phyloP scores from a whole-genome alignment of 148 eudicot genomes.

The Talinum fruticosum region DNA sequence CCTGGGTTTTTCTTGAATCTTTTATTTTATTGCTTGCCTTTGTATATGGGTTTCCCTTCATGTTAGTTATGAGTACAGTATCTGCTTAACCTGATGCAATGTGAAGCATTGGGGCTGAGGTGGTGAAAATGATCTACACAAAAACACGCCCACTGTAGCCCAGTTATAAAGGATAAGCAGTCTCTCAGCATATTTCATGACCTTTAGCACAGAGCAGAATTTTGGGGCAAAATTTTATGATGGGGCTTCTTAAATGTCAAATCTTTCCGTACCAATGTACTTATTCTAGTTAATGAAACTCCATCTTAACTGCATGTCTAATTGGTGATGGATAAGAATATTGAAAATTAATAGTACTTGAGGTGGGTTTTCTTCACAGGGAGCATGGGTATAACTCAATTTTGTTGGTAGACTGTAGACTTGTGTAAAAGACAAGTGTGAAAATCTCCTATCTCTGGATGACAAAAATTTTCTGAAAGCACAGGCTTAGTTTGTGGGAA shows the following conservation, averaged over 20 bases:
- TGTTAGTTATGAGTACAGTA: not conserved
- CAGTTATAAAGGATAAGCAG: too few relatives aligned
- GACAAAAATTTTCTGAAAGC: too few relatives aligned
- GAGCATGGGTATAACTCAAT: too few relatives aligned
- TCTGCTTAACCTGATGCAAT: conserved; percentile 3
- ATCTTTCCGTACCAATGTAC: not conserved
- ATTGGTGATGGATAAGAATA: not conserved
- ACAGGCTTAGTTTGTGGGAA: too few relatives aligned
- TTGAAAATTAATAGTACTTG: not conserved
- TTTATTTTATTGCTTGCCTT: not conserved
- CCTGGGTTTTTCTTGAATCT: not conserved
- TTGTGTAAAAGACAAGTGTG: not conserved
- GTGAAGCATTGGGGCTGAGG: too few relatives aligned
- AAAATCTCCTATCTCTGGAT: not conserved
- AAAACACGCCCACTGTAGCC: too few relatives aligned
- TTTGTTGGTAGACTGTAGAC: too few relatives aligned
- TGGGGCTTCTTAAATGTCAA: not conserved
- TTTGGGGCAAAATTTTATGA: not conserved
- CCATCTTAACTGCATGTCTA: conserved; percentile 2
- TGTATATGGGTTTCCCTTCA: too few relatives aligned
- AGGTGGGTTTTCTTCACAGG: not conserved
- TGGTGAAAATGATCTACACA: too few relatives aligned
- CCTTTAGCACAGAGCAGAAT: not conserved
- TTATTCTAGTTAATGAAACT: not conserved
- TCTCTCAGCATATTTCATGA: not conserved